Base-by-base conservation (phyloP, 2,329 filamentous ascomycete species). In the Cladophialophora immunda region DNA sequence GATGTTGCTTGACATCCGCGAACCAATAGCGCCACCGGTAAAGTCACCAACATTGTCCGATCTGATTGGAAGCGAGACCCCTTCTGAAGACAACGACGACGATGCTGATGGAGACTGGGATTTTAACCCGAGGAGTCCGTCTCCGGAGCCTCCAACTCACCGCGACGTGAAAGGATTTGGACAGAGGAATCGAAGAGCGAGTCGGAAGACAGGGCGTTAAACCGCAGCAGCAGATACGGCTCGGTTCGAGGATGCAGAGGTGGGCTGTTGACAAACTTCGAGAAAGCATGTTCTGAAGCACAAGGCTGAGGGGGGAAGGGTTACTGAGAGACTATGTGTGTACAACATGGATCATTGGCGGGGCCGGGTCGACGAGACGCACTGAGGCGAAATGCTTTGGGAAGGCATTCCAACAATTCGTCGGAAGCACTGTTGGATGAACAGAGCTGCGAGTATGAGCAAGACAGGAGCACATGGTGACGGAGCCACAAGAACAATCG, bases 31-130 rank as follows among this genome's bases (percentile, higher is more conserved):
- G 5, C 9, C 11, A 22, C 45, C 8, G 7, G 45, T 27, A 50
- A 27, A 50, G 22, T 64, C 62, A 22, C 55, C 62, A 30, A 41
- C 29, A 25, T 25, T 64, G 27, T 58, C 62, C 29, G 62, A 64
- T 30, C 25, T 64, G 13, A 64, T 64, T 45, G 56, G 62, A 27
- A 64, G 62, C 13, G 62, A 64, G 41, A 64, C 62, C 19, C 45
- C 62, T 36, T 64, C 62, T 38, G 62, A 64, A 50, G 38, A 47
- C 3, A 17, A 36, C 8, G 47, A 27, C 22, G 47, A 54, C 7
- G 47, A 34, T 5, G 19, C 15, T 41, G 50, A 53, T n/a, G 19
- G 32, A 13, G 50, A 62, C 25, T 45, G 19, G 30, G 58, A 62
- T 27, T 62, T 62, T 41, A 47, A 62, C 25, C 58, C 58, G 17